Conservation (phyloP, 768 basidiomycete species). For the Psilocybe cubensis region DNA sequence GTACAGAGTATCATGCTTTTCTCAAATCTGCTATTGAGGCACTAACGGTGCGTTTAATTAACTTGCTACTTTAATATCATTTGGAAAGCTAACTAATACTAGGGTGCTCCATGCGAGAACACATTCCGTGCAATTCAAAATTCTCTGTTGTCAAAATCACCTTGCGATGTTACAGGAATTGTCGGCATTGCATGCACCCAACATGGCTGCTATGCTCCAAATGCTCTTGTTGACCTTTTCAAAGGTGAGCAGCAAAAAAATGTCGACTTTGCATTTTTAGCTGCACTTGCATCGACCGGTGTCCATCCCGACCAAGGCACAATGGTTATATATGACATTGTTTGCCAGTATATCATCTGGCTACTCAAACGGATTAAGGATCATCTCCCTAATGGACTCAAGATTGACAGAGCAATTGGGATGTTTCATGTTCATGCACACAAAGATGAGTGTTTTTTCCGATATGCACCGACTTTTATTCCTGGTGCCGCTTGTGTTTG, state of each 20-base stretch:
- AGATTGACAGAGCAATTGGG: conserved; percentile 22
- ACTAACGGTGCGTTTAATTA: conserved; percentile 11
- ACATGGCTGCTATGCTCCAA: conserved; percentile 22
- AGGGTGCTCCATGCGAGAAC: conserved; percentile 20
- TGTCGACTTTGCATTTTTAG: conserved; percentile 17
- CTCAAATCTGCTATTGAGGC: conserved; percentile 11
- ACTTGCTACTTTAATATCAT: not conserved
- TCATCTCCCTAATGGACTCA: not conserved
- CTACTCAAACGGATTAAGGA: not conserved
- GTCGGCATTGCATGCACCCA: conserved; percentile 18
- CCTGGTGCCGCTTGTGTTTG: conserved; percentile 6
- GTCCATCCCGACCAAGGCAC: conserved; percentile 14
- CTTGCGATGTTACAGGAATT: conserved; percentile 16
- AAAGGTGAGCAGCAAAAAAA: conserved; percentile 29
- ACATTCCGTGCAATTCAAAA: conserved; percentile 17
- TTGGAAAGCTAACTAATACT: not conserved
- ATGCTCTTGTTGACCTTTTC: conserved; percentile 19
- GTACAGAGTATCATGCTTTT: conserved; percentile 8
- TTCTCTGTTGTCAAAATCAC: conserved; percentile 6
- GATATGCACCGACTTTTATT: conserved; percentile 26
- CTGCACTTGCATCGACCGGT: conserved; percentile 7
- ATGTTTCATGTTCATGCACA: conserved; percentile 31
- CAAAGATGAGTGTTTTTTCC: conserved; percentile 25
- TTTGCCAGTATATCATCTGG: not conserved
- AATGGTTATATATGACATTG: conserved; percentile 1